These are phyloP conservation scores for Penicillium roqueforti DNA, from an alignment of 495 filamentous ascomycete genomes.

Conservation along the genomic window DNA sequence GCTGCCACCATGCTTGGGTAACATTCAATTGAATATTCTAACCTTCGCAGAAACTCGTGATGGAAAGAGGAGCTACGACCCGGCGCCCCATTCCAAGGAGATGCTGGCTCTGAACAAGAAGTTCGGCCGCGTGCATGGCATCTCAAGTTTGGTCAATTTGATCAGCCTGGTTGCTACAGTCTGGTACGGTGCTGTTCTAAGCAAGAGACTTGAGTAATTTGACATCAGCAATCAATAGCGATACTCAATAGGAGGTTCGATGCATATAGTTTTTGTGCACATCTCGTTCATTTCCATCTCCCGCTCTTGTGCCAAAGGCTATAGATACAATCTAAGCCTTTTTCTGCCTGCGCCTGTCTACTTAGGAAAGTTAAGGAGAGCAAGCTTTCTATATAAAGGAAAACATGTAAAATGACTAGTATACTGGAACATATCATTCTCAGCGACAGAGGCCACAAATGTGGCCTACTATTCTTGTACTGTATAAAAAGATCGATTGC, in stretches of 20 bases:
- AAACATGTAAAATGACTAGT: too few relatives aligned
- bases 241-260: background rate
- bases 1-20: background rate
- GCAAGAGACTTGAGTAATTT: slow-evolving; percentile 48
- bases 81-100: slow-evolving; percentile 67
- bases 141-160: slow-evolving; percentile 71
- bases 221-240: background rate
- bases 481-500: too few relatives aligned
- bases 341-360: too few relatives aligned
- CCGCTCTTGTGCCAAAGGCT: too few relatives aligned
- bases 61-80: slow-evolving; percentile 77
- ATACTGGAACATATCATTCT: too few relatives aligned
- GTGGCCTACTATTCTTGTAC: too few relatives aligned
- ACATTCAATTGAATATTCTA: slow-evolving; percentile 2
- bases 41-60: slow-evolving; percentile 60
- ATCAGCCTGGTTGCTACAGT: slow-evolving; percentile 60
- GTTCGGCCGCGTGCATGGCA: slow-evolving; percentile 75
- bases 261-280: background rate
- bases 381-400: too few relatives aligned
- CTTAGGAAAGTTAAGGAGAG: too few relatives aligned
- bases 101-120: slow-evolving; percentile 77
- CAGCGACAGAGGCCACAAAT: too few relatives aligned
- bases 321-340: too few relatives aligned
- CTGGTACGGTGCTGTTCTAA: slow-evolving; percentile 68
- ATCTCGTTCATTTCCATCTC: background rate